Conservation (phyloP, 1,284 basidiomycete genomes). For the Caloboletus firmus region DNA sequence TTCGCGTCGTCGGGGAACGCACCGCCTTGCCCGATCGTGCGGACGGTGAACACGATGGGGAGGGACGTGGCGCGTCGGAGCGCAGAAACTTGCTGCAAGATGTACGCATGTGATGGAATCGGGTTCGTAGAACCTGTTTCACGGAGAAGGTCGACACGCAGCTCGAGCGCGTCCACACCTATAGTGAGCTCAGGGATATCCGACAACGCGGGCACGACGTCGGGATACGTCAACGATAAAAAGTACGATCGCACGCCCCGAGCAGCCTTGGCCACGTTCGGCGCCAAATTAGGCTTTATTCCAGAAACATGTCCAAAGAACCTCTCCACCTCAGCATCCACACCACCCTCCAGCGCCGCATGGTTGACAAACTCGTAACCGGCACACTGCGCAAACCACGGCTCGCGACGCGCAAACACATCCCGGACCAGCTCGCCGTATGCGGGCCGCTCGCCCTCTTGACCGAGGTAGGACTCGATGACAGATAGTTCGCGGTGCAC, state of each 20-base stretch:
- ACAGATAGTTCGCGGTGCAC: slow-evolving; percentile 70
- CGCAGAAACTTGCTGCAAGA: slow-evolving; percentile 79
- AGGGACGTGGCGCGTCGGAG: slow-evolving; percentile 78
- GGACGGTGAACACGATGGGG: slow-evolving; percentile 91
- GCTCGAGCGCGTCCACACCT: slow-evolving; percentile 92
- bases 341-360: slow-evolving; percentile 41
- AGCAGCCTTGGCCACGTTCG: slow-evolving; percentile 46
- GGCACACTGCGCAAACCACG: slow-evolving; percentile 87
- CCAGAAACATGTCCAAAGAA: slow-evolving; percentile 94
- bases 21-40: slow-evolving; percentile 89
- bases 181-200: slow-evolving; percentile 72
- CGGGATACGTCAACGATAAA: slow-evolving; percentile 90
- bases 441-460: slow-evolving; percentile 77
- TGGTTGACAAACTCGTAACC: slow-evolving; percentile 86
- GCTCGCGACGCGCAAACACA: slow-evolving; percentile 81
- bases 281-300: slow-evolving; percentile 62
- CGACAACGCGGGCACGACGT: slow-evolving; percentile 71
- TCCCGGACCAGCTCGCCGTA: slow-evolving; percentile 84
- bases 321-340: slow-evolving; percentile 48
- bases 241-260: slow-evolving; percentile 80
- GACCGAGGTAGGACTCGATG: slow-evolving; percentile 76
- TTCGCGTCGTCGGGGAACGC: slow-evolving; percentile 82
- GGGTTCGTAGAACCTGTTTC: slow-evolving; percentile 45
- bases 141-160: slow-evolving; percentile 89
- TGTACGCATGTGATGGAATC: slow-evolving; percentile 73